Base-by-base conservation (phyloP, 140 eudicot genomes). In the Cichorium intybus region DNA sequence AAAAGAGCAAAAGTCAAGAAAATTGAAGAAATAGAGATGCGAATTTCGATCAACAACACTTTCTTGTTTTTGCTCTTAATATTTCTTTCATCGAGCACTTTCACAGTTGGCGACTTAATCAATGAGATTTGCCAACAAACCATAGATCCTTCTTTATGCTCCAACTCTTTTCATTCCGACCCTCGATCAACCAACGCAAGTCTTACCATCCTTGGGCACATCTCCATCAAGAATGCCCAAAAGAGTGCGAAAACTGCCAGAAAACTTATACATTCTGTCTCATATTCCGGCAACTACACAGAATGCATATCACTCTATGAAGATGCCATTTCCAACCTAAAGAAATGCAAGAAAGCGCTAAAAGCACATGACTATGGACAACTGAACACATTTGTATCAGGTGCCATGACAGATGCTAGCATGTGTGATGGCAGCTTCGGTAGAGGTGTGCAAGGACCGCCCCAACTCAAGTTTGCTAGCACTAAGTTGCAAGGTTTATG, bases 401-500 rank as follows among this genome's bases (percentile, higher is more conserved):
- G 41, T 20, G 77, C 81, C 22, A 8, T 55, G 56, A 64, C 71
- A 3, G 81, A 55, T 31, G 77, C 81, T 11, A 57, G 29, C 41
- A 62, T 71, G 54, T 76, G 81, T 62, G 77, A 70, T 29, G 81
- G 76, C 47, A 76, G 71, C 65, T 46, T 76, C 24, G 62, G 68
- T 48, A 69, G 61, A 50, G 70, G 76, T 3, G 43, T 71, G 10
- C 56, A 70, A 45, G 80, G 75, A 29, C 76, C 76, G 1, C 60
- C 68, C 4, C 76, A 76, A 56, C 81, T 76, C 57, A 69, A 69
- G 60, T 27, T 61, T 62, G 72, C 66, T 46, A 76, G 81, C 71
- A 39, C 54, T 7, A 34, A 69, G 26, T 55, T 76, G 17, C 77
- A 69, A 70, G 68, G 37, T 41, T 48, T 76, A 27, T 62, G 81